Base-by-base conservation (phyloP, 2,329 filamentous ascomycete species). In the Salinomyces thailandicus region DNA sequence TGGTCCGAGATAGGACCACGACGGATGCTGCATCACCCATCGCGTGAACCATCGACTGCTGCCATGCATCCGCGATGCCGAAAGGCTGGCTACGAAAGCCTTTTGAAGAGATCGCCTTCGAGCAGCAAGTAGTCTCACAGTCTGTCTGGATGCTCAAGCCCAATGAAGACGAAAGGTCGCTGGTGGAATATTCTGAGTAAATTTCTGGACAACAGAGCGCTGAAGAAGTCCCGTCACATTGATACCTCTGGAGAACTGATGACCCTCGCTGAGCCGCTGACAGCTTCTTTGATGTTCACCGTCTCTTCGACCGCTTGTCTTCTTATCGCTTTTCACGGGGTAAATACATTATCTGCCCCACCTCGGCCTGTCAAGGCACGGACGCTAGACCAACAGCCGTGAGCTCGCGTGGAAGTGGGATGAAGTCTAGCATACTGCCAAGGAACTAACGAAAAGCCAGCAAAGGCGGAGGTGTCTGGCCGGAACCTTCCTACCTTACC, bases 321-420 rank as follows among this genome's bases (percentile, higher is more conserved):
- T 26, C 9, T 9, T 26, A n/a, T n/a, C 22, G 9, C 22, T 26
- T n/a, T n/a, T 26, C 22, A 9, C 22, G n/a, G 9, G 9, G n/a
- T n/a, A 26, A 26, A 26, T n/a, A 26, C 22, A 26, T n/a, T n/a
- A n/a, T 26, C 9, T 30, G 27, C 27, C 27, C 27, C 27, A 30
- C 27, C 27, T 16, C 27, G 27, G 11, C 27, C 15, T 14, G 27
- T 9, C 27, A 30, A 8, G 8, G 11, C 11, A 7, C 27, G 15
- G 27, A 14, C 14, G 27, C 27, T 30, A 8, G 27, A 13, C 27
- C n/a, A 26, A 13, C 15, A 18, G 11, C 31, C 16, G 31, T 19
- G 31, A 33, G 31, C 31, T 33, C 31, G 31, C 31, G 31, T 33
- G 31, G 31, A 33, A 33, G 15, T 18, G 31, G 27, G 22, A 26